Conservation (phyloP, 2,329 filamentous ascomycete genomes). For the Lomentospora prolificans region DNA sequence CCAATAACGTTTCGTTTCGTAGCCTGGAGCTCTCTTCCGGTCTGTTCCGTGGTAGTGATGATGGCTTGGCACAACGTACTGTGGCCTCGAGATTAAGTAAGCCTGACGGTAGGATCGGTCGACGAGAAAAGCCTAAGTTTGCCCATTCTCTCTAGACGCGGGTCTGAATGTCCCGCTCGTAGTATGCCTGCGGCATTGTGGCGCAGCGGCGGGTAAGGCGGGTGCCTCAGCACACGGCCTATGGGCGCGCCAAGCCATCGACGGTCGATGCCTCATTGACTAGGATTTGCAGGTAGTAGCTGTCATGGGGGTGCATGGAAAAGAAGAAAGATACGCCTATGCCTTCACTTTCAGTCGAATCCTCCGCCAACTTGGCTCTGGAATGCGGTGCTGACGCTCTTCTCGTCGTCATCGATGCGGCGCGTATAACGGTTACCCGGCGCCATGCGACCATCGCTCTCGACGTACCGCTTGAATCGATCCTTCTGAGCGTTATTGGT, state of each 20-base stretch:
- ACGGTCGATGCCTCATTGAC: not conserved
- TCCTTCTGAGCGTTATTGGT: constrained; percentile 38
- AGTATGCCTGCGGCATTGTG: not conserved
- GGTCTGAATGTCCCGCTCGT: not conserved
- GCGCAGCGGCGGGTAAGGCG: not conserved
- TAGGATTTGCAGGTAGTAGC: too few relatives aligned
- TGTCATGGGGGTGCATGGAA: not conserved
- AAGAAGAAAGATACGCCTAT: not conserved
- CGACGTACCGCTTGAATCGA: constrained; percentile 87
- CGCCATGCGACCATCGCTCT: constrained; percentile 65
- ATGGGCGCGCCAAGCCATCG: too few relatives aligned
- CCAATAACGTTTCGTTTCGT: not conserved
- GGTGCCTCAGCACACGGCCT: not conserved
- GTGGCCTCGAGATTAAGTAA: not conserved
- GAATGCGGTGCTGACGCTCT: constrained; percentile 93
- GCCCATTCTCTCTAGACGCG: not conserved
- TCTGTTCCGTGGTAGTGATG: not conserved
- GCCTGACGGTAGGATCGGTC: not conserved
- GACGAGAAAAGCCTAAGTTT: not conserved
- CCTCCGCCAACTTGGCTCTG: constrained; percentile 78
- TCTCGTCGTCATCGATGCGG: constrained; percentile 80
- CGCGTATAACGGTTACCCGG: constrained; percentile 44
- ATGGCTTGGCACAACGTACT: not conserved
- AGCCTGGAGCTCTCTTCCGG: not conserved
- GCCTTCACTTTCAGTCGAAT: constrained; percentile 34